Conservation (phyloP, 495 filamentous ascomycete genomes). For the Penicillium paxilli region DNA sequence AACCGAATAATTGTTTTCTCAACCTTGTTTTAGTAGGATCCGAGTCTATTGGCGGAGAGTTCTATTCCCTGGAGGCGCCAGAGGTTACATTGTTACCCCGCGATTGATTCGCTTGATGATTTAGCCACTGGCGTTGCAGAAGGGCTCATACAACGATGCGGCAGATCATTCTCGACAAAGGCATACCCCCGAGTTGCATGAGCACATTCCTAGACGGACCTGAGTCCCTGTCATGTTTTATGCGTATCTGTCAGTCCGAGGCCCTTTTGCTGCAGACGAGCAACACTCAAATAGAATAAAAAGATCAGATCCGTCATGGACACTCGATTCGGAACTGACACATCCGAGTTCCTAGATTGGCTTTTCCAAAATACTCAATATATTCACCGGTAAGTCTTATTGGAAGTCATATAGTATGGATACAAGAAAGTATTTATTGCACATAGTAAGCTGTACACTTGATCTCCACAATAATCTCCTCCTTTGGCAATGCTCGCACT, state of each 20-base stretch:
- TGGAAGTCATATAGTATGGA: neutral
- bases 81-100: neutral
- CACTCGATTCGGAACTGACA: neutral
- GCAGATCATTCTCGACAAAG: neutral
- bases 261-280: no score
- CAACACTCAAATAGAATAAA: no score
- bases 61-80: neutral
- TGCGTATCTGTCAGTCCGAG: no score
- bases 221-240: neutral
- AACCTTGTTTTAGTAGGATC: no score
- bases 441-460: slow-evolving; percentile 29
- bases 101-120: neutral
- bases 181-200: neutral
- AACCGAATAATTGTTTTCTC: no score
- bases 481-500: slow-evolving; percentile 34
- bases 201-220: neutral
- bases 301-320: no score
- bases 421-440: neutral
- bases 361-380: no score
- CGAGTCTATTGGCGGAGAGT: neutral
- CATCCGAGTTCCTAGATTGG: neutral
- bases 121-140: neutral
- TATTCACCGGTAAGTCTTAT: no score
- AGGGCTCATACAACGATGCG: neutral
- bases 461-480: slow-evolving; percentile 35